A percentile compares a stretch with the other conserved stretches of the same genome.
phyloP scores from a whole-genome alignment of 306 rosid species.

The Carpinus viminea region DNA sequence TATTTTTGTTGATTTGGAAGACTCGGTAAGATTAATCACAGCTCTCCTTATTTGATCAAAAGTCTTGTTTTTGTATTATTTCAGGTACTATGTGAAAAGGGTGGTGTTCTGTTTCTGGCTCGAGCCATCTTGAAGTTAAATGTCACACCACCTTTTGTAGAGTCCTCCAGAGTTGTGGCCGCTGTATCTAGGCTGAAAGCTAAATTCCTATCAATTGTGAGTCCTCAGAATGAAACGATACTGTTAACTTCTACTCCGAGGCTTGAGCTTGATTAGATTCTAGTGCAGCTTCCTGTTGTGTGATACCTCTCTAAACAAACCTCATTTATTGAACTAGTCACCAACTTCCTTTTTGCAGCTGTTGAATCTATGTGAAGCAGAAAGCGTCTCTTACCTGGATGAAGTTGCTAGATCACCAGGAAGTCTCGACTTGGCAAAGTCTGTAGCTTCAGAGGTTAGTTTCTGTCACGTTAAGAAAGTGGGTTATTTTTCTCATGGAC shows the following conservation, averaged over 20 bases:
- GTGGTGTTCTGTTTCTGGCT: conserved; percentile 79
- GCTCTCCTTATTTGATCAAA: neutral
- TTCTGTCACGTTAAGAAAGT: neutral
- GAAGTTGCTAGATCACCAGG: conserved; percentile 74
- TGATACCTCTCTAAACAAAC: conserved; percentile 8
- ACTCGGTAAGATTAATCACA: neutral
- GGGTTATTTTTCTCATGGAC: neutral
- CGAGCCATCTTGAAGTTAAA: conserved; percentile 72
- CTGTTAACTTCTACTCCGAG: conserved; percentile 11
- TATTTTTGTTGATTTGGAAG: neutral
- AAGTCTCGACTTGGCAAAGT: conserved; percentile 78
- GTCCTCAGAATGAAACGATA: conserved; percentile 36
- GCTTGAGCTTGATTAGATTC: conserved; percentile 31
- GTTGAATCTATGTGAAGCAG: conserved; percentile 86
- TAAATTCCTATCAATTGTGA: conserved; percentile 77
- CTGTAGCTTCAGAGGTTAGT: conserved; percentile 85
- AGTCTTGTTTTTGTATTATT: conserved; percentile 23
- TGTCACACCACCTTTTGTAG: conserved; percentile 37
- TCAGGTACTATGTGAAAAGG: conserved; percentile 90
- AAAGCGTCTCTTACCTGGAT: conserved; percentile 80
- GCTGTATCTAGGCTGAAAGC: conserved; percentile 80
- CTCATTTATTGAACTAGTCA: conserved; percentile 15
- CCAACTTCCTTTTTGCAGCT: conserved; percentile 50
- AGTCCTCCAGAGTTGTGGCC: conserved; percentile 58
- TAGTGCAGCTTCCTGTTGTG: conserved; percentile 26